Evolutionary conservation across 305 asterid genomes (phyloP).

Genomic region (Nicotiana rustica): DNA sequence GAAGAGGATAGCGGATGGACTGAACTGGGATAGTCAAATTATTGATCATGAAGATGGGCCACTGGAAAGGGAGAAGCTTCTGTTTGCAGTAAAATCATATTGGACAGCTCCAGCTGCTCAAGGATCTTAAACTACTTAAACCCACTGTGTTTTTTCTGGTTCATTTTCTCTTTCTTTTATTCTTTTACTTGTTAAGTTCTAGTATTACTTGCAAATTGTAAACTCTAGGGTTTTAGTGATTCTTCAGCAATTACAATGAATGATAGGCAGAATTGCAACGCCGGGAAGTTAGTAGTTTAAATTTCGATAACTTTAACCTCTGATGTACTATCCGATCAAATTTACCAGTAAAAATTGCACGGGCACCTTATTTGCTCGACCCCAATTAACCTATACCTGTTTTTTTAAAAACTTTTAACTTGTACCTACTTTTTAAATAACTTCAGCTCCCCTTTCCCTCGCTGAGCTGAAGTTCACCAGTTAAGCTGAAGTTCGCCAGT

Average conservation of each 20-base stretch:
- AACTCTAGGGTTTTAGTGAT: constrained; percentile 25
- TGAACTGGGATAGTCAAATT: constrained; percentile 62
- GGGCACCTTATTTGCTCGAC: too few species aligned
- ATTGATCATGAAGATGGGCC: constrained; percentile 71
- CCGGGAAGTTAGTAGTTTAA: not conserved
- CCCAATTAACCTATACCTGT: too few species aligned
- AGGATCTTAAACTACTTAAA: not conserved
- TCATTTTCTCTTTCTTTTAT: not conserved
- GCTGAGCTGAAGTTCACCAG: too few species aligned
- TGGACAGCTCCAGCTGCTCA: constrained; percentile 58
- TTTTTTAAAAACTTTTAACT: too few species aligned
- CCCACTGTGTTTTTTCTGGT: too few species aligned
- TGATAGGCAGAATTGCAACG: not conserved
- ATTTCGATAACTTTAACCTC: not conserved
- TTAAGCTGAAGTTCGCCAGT: too few species aligned
- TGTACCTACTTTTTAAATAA: too few species aligned
- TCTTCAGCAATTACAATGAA: not conserved
- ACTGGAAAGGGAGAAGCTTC: constrained; percentile 58
- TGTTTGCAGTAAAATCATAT: constrained; percentile 59
- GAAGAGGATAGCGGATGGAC: constrained; percentile 56
- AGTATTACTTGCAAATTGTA: constrained; percentile 9
- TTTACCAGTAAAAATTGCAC: too few species aligned
- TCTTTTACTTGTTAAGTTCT: not conserved
- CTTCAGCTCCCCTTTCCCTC: too few species aligned
- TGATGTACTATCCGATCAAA: too few species aligned